Evolutionary conservation across 331 rosid genomes (phyloP), one percentile per base, ranked within the genome.

Genomic region (Quercus lobata): DNA sequence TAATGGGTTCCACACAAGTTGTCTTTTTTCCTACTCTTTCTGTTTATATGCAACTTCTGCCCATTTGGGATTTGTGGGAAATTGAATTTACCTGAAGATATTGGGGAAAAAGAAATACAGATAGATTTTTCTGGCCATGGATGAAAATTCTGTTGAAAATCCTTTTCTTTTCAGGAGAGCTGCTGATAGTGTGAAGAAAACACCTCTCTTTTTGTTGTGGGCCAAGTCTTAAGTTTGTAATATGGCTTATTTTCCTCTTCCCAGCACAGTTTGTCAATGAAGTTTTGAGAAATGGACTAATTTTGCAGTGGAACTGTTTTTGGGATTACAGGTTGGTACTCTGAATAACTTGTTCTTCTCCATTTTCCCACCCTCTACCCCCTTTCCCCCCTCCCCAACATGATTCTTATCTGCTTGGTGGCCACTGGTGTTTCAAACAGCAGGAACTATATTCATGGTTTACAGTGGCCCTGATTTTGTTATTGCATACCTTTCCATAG

Each of bases 161-260:
- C 94, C 96, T 60, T 83, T 91, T 76, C 76, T 91, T 69, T 63
- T 24, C 57, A 77, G 65, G n/a, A 37, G 46, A 8, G 62, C 6
- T 25, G 82, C 58, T 80, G 84, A 25, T 61, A 32, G 46, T 83
- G 81, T 71, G 34, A 69, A 54, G 75, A 82, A 74, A 57, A 21
- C 78, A 16, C 63, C 87, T 52, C 25, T 69, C 62, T 65, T 77
- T 65, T 85, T 77, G 5, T 80, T 82, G 17, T 87, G 77, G 41
- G 78, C 82, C 0, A 91, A 88, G 78, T 78, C 88, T 93, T 52
- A 88, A 84, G 88, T 57, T 14, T 77, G 32, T 79, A 53, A 91
- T 93, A 76, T 82, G 83, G 63, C 29, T 81, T 12, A 74, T 91
- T 69, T 90, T 93, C 46, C 65, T 78, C 65, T 21, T 68, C 27